Conservation (phyloP, 176 grass and related monocot genomes). For the Themeda triandra region DNA sequence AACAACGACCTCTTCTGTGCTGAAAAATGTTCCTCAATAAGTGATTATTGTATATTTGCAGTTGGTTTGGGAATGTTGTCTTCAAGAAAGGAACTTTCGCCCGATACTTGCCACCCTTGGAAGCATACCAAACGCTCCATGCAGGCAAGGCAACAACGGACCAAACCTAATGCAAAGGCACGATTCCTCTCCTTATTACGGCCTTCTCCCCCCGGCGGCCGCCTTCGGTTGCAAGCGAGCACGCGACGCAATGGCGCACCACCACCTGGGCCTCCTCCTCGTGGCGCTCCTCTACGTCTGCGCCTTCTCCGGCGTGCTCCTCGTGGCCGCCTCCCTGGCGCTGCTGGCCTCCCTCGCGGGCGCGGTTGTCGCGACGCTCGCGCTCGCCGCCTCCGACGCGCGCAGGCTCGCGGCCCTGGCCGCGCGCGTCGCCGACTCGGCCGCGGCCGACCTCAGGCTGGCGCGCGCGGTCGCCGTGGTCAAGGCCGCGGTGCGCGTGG, state of each 20-base stretch:
- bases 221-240: not conserved
- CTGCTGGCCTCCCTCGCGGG: constrained; percentile 31
- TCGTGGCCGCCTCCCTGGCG: constrained; percentile 18
- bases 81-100: no score
- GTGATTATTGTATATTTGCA: no score
- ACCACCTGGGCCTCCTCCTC: constrained; percentile 58
- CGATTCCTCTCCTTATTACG: not conserved
- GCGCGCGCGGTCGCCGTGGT: constrained; percentile 49
- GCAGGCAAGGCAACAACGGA: not conserved
- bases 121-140: not conserved
- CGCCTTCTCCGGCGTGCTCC: constrained; percentile 29
- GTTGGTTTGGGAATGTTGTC: no score
- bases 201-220: not conserved
- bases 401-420: not conserved
- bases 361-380: constrained; percentile 13
- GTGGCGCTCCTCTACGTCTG: constrained; percentile 48
- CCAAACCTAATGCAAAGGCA: not conserved
- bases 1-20: no score
- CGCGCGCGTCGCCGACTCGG: not conserved
- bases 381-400: constrained; percentile 32
- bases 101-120: not conserved
- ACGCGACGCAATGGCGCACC: constrained; percentile 12
- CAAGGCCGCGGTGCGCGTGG: not conserved
- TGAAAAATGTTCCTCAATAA: no score
- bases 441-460: constrained; percentile 40